Conservation (phyloP, 129 eudicot genomes). For the Rutidosis leptorrhynchoides region DNA sequence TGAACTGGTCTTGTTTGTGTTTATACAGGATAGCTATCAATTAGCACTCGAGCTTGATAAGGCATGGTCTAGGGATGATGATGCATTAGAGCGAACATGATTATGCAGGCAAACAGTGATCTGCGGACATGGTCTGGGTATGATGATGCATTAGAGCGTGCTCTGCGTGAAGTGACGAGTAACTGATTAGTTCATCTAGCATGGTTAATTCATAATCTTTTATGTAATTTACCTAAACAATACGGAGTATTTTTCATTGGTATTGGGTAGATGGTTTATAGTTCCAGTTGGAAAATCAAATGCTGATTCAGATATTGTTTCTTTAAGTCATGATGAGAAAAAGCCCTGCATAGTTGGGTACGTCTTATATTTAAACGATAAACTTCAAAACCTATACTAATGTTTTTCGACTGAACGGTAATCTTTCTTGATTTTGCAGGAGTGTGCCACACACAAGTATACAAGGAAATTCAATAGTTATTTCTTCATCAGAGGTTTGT, state of each 20-base stretch:
- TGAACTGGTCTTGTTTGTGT: slow-evolving; percentile 7
- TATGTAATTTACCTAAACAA: background rate
- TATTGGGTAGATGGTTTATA: slow-evolving; percentile 69
- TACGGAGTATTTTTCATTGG: slow-evolving; percentile 1
- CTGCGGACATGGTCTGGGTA: slow-evolving; percentile 77
- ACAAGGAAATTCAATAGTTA: slow-evolving; percentile 58
- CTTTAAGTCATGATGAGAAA: slow-evolving; percentile 68
- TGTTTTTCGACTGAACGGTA: background rate
- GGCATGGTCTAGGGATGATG: slow-evolving; percentile 89
- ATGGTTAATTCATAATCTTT: background rate
- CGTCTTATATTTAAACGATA: slow-evolving; percentile 10
- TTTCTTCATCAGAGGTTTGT: slow-evolving; percentile 71
- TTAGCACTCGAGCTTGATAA: slow-evolving; percentile 88
- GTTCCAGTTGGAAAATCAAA: slow-evolving; percentile 58
- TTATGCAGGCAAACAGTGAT: slow-evolving; percentile 68
- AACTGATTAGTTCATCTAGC: slow-evolving; percentile 32
- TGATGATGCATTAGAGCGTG: slow-evolving; percentile 96
- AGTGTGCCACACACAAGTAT: slow-evolving; percentile 55
- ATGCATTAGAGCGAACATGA: slow-evolving; percentile 47
- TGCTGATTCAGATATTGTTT: slow-evolving; percentile 45
- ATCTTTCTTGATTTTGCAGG: slow-evolving; percentile 43
- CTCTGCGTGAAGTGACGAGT: slow-evolving; percentile 86
- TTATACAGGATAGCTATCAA: slow-evolving; percentile 77
- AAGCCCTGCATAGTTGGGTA: slow-evolving; percentile 79
- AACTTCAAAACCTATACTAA: background rate